Conservation (phyloP, 1,284 basidiomycete species). For the Rhodotorula sp. region DNA sequence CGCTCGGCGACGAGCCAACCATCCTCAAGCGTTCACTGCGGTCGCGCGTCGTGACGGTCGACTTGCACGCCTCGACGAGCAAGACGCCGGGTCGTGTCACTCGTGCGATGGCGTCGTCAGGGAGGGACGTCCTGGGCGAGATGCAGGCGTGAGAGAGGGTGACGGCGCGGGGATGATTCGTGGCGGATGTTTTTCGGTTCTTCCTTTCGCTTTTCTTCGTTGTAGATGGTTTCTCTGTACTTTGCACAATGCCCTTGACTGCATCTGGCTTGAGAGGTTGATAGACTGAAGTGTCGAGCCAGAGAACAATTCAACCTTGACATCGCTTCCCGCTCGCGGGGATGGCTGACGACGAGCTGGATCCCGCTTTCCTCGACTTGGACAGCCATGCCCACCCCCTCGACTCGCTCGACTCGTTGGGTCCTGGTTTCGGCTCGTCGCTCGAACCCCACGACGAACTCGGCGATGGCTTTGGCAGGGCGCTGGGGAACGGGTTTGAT, state of each 20-base stretch:
- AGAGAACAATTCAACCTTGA: too few relatives aligned
- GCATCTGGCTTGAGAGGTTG: too few relatives aligned
- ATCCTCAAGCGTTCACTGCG: slow-evolving; percentile 20
- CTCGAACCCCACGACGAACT: slow-evolving; percentile 8
- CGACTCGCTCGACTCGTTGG: neutral
- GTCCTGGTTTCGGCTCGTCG: neutral
- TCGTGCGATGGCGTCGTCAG: neutral
- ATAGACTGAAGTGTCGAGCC: too few relatives aligned
- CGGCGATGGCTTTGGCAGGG: slow-evolving; percentile 1
- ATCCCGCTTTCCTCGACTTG: slow-evolving; percentile 29
- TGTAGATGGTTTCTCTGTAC: neutral
- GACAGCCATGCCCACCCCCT: neutral
- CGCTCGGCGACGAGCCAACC: slow-evolving; percentile 1
- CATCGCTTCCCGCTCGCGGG: too few relatives aligned
- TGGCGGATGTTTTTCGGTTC: neutral
- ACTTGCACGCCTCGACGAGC: slow-evolving; percentile 2
- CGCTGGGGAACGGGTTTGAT: neutral
- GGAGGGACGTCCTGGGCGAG: slow-evolving; percentile 22
- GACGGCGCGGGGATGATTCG: too few relatives aligned
- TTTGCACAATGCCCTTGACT: too few relatives aligned
- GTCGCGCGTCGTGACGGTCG: slow-evolving; percentile 16
- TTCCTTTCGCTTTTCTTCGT: neutral
- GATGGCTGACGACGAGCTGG: slow-evolving; percentile 26
- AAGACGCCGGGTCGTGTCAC: slow-evolving; percentile 2
- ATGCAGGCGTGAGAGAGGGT: neutral